These are phyloP conservation scores for Geranium incanum DNA, from an alignment of 441 rosid species.

Conservation along the genomic window DNA sequence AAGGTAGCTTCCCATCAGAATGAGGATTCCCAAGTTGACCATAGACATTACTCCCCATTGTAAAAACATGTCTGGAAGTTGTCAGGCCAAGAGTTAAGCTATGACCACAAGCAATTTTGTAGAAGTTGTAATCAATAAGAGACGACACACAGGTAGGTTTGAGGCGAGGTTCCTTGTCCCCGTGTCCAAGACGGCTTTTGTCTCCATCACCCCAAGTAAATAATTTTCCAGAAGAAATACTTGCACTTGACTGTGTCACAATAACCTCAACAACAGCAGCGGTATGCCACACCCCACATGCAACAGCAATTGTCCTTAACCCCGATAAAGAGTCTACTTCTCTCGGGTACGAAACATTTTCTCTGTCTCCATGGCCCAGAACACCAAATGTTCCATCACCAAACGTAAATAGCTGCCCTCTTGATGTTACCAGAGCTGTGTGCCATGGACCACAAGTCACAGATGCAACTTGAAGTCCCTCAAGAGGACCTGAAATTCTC, in stretches of 20 bases:
- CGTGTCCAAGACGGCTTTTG: constrained; percentile 88
- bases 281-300: constrained; percentile 99
- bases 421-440: constrained; percentile 85
- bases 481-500: constrained; percentile 79
- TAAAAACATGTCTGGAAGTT: constrained; percentile 74
- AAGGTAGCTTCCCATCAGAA: constrained; percentile 76
- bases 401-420: constrained; percentile 86
- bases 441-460: constrained; percentile 98
- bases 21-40: constrained; percentile 92
- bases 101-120: constrained; percentile 89
- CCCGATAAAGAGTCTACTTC: constrained; percentile 92
- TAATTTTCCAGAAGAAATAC: constrained; percentile 86
- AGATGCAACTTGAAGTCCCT: constrained; percentile 83
- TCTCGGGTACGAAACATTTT: constrained; percentile 64
- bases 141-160: constrained; percentile 96
- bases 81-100: constrained; percentile 82
- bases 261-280: constrained; percentile 95
- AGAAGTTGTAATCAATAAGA: constrained; percentile 84
- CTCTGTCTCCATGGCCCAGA: constrained; percentile 83
- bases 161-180: constrained; percentile 80
- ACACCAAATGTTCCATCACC: constrained; percentile 98
- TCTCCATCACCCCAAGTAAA: constrained; percentile 99
- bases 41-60: constrained; percentile 91
- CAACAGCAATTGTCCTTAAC: constrained; percentile 78
- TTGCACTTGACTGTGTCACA: constrained; percentile 81